Conservation (phyloP, 345 rosid species). For the Eucalyptus polyanthemos region DNA sequence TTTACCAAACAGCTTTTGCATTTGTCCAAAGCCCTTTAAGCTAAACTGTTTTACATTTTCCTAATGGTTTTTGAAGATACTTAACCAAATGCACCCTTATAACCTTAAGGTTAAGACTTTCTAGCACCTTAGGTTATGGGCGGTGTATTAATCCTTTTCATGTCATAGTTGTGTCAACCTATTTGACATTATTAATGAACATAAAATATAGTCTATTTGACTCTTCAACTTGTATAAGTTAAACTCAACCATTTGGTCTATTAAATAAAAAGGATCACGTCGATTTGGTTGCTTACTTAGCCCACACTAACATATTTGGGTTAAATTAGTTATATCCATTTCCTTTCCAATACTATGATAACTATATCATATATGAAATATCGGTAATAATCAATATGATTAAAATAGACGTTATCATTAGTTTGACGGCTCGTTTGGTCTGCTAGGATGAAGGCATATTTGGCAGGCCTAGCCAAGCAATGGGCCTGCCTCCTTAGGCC, state of each 20-base stretch:
- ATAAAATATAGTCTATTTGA: not conserved
- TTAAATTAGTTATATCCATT: not conserved
- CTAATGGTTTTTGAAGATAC: too few species aligned
- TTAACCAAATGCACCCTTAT: too few species aligned
- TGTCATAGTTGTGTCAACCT: not conserved
- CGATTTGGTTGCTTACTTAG: not conserved
- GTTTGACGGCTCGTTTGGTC: not conserved
- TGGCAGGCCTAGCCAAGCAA: not conserved
- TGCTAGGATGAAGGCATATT: not conserved
- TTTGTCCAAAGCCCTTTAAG: too few species aligned
- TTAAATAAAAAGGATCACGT: not conserved
- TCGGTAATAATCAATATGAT: not conserved
- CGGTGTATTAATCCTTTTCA: not conserved
- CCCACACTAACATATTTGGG: not conserved
- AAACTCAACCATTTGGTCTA: not conserved
- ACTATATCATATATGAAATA: not conserved
- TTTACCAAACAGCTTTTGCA: too few species aligned
- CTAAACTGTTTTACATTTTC: too few species aligned
- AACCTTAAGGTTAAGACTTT: not conserved
- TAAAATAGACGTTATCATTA: not conserved
- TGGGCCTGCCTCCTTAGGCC: not conserved
- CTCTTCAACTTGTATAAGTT: not conserved
- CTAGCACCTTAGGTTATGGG: not conserved
- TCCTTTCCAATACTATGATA: not conserved
- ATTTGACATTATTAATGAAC: not conserved